Evolutionary conservation across 2,329 filamentous ascomycete species (phyloP).

Genomic region (Lachnellula suecica): DNA sequence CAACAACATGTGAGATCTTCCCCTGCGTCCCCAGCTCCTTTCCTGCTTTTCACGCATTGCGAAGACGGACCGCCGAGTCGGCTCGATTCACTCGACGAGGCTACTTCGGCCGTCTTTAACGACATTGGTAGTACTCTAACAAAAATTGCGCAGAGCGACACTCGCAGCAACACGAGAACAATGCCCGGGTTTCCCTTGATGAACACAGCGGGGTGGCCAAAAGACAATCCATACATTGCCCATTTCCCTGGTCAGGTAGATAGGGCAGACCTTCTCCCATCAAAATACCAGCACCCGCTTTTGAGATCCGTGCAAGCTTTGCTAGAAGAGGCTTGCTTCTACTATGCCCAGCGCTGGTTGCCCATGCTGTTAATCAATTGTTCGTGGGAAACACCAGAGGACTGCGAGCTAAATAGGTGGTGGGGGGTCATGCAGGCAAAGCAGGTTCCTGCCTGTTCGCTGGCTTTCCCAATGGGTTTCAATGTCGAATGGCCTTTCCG

Average conservation of each 20-base stretch:
- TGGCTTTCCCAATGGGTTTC: not conserved
- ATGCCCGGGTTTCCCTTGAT: no score
- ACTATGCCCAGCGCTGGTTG: not conserved
- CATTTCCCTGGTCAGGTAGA: not conserved
- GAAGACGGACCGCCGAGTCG: no score
- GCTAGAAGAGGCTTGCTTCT: constrained; percentile 4
- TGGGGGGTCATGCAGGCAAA: not conserved
- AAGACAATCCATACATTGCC: not conserved
- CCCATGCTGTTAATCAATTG: not conserved
- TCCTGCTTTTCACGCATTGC: no score
- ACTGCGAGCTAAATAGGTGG: constrained; percentile 6
- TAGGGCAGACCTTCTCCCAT: not conserved
- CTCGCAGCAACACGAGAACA: no score
- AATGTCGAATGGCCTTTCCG: not conserved
- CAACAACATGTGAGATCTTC: no score
- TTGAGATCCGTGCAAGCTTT: constrained; percentile 1
- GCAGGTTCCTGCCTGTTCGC: not conserved
- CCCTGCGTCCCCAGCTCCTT: no score
- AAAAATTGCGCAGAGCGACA: no score
- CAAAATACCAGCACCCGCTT: not conserved
- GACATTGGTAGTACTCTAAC: no score
- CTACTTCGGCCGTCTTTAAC: no score
- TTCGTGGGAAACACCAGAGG: constrained; percentile 4
- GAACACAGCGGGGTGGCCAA: not conserved
- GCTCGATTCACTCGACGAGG: no score